Base-by-base conservation (phyloP, 1,284 basidiomycete genomes). In the Puccinia triticina region DNA sequence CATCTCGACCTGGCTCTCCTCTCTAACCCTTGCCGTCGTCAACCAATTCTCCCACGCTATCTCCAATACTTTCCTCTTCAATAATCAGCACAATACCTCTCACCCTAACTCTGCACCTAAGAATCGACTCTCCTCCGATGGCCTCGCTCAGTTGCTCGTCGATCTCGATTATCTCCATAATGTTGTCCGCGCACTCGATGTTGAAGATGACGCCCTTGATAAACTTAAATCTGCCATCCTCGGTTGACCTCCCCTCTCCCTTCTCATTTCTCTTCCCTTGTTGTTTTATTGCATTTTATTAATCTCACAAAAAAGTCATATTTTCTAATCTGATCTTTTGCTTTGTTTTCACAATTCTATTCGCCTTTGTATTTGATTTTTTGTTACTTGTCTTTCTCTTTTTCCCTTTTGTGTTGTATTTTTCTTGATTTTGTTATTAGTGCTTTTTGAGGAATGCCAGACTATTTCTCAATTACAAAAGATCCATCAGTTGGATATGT, bases 111-210 rank as follows among this genome's bases (percentile, higher is more conserved):
- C 32, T 18, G 37, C 59, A 14, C 55, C 55, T 21, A 76, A 76
- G 18, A 32, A 34, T 34, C 32, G 32, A n/a, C 59, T 76, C 7
- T 67, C 57, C 23, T 23, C n/a, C 29, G 67, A 66, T 46, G 37
- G 40, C 2, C 91, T 92, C 1, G 91, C 91, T 12, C 96, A 98
- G 86, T 89, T 99, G n/a, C 89, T 90, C 0, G 92, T 92, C 0
- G 96, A 98, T 87, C 88, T 99, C 79, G 92, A 91, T 34, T 97
- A 98, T 87, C 89, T 99, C 37, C 90, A 90, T 23, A 97, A 96
- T 85, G 95, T 98, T 59, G 92, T 95, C n/a, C 89, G 92, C 50
- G 94, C 94, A 32, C 89, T 98, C 75, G 95, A 96, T 85, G 93
- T 96, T 5, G 93, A 95, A 84, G 92, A 90, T 86, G 90, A 90